A percentile compares a stretch with the other conserved stretches of the same genome.
phyloP scores from a whole-genome alignment of 2,329 filamentous ascomycete genomes.

The Chaetomiaceae sp. region DNA sequence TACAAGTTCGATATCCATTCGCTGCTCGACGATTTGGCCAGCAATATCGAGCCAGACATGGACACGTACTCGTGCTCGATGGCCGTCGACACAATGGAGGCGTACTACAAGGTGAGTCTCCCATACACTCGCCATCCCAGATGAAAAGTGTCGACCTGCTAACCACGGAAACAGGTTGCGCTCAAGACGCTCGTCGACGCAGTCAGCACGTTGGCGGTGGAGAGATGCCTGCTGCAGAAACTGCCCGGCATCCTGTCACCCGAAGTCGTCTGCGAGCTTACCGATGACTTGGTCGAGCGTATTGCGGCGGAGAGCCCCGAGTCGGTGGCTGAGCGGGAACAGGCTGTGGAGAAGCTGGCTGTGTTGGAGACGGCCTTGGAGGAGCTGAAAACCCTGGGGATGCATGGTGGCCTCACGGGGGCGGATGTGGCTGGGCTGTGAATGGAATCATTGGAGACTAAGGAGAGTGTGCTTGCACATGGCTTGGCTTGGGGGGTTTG shows the following conservation, averaged over 20 bases:
- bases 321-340: not conserved
- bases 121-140: too few species aligned
- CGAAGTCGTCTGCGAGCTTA: conserved; percentile 1
- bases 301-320: conserved; percentile 6
- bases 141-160: not conserved
- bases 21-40: not conserved
- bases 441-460: too few species aligned
- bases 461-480: too few species aligned
- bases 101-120: conserved; percentile 9
- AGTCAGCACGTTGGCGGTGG: conserved; percentile 6
- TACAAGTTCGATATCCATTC: not conserved
- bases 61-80: conserved; percentile 12
- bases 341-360: not conserved
- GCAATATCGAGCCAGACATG: conserved; percentile 8
- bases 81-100: conserved; percentile 12
- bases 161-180: not conserved
- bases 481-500: too few species aligned
- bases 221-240: conserved; percentile 4
- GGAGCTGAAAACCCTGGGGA: conserved; percentile 2
- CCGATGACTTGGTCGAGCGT: not conserved
- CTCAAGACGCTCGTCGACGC: conserved; percentile 5
- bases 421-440: too few species aligned
- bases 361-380: conserved; percentile 9
- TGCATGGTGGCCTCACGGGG: too few species aligned
- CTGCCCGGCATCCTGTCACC: conserved; percentile 1